Conservation (phyloP, 352 stramenopile species). For the Globisporangium orthogonon region DNA sequence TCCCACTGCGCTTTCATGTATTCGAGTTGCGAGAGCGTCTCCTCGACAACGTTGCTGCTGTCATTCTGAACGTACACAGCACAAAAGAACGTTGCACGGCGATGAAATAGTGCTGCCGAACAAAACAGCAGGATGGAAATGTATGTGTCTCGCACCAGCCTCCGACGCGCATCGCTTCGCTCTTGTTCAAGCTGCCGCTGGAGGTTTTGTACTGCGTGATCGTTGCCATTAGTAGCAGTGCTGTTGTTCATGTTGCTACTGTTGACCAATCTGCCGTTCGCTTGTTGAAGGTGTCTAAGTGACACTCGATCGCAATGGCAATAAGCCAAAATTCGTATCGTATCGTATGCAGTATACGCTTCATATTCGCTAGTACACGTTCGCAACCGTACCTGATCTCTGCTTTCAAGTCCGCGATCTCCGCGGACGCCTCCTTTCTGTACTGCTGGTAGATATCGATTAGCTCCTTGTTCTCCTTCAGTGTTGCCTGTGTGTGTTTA, state of each 20-base stretch:
- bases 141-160: conserved; percentile 20
- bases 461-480: conserved; percentile 71
- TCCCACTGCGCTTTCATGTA: conserved; percentile 54
- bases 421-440: conserved; percentile 40
- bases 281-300: conserved; percentile 5
- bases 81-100: neutral
- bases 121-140: neutral
- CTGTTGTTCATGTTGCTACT: neutral
- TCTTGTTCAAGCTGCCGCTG: conserved; percentile 25
- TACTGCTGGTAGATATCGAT: conserved; percentile 68
- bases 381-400: conserved; percentile 41
- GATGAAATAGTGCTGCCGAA: neutral
- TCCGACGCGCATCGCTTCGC: conserved; percentile 24
- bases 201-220: conserved; percentile 2
- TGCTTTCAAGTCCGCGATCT: conserved; percentile 36
- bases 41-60: conserved; percentile 38
- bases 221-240: neutral
- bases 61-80: conserved; percentile 29
- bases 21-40: conserved; percentile 51
- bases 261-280: neutral
- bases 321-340: neutral
- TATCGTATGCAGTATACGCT: no score
- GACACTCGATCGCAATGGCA: neutral
- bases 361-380: neutral
- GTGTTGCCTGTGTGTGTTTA: conserved; percentile 27